Evolutionary conservation across 176 grass and related monocot genomes (phyloP).

Genomic region (Carex myosuroides): DNA sequence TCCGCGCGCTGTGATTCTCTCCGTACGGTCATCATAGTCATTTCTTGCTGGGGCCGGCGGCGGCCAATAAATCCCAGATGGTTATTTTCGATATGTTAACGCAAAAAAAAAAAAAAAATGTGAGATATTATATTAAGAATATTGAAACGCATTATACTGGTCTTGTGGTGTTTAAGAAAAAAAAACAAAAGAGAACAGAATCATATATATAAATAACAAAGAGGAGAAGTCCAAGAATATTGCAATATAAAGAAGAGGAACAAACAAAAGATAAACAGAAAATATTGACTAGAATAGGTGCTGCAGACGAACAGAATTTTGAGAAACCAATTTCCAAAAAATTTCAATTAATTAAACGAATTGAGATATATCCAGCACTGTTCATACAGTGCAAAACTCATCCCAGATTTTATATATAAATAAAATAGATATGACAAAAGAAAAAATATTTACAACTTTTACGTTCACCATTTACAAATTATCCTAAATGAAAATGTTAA

Average conservation of each 20-base stretch:
- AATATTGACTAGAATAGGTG: background rate
- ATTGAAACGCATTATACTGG: background rate
- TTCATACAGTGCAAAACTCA: too few relatives aligned
- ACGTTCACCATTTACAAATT: too few relatives aligned
- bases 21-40: background rate
- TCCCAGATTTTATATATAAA: too few relatives aligned
- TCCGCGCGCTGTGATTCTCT: slow-evolving; percentile 2
- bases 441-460: too few relatives aligned
- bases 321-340: background rate
- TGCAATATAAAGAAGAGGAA: background rate
- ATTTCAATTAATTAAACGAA: background rate
- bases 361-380: too few relatives aligned
- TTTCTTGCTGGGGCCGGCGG: background rate
- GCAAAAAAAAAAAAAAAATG: background rate
- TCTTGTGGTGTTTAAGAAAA: background rate
- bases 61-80: slow-evolving; percentile 9
- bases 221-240: background rate
- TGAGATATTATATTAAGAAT: background rate
- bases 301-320: background rate
- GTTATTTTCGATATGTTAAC: background rate
- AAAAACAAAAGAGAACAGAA: background rate
- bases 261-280: background rate
- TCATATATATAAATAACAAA: background rate
- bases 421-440: too few relatives aligned
- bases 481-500: too few relatives aligned